A percentile compares a stretch with the other conserved stretches of the same genome.
Evolutionary conservation across 129 eudicot species (phyloP).

Genomic region (Dittrichia graveolens): DNA sequence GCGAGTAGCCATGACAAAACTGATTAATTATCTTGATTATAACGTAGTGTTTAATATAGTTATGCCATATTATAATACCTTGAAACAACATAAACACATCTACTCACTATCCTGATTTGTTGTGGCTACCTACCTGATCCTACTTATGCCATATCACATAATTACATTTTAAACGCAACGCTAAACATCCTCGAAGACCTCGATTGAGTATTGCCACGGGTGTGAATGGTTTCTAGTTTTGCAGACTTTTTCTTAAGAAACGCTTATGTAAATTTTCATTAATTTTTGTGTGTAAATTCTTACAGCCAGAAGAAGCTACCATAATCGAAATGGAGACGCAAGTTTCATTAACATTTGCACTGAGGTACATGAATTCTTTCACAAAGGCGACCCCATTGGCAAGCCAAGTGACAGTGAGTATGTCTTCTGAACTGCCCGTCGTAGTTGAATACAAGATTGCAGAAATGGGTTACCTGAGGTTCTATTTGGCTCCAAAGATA

Average conservation of each 20-base stretch:
- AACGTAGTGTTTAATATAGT: too few relatives aligned
- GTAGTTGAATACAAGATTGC: conserved; percentile 84
- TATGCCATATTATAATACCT: too few relatives aligned
- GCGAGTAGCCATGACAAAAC: too few relatives aligned
- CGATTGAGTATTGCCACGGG: too few relatives aligned
- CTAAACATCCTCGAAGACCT: too few relatives aligned
- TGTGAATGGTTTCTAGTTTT: neutral
- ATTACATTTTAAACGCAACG: too few relatives aligned
- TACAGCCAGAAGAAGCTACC: conserved; percentile 73
- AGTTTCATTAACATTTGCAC: conserved; percentile 60
- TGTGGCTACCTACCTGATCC: too few relatives aligned
- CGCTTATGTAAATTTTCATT: neutral
- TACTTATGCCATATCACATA: too few relatives aligned
- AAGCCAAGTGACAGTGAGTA: conserved; percentile 62
- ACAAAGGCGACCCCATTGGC: conserved; percentile 68
- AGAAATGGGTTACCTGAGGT: conserved; percentile 75
- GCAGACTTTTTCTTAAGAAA: neutral
- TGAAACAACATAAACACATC: too few relatives aligned
- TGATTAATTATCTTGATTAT: too few relatives aligned
- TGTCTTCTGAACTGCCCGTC: conserved; percentile 63
- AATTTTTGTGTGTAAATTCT: conserved; percentile 12
- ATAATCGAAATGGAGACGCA: conserved; percentile 61
- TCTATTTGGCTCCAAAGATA: conserved; percentile 77
- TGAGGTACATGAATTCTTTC: conserved; percentile 64
- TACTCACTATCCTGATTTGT: too few relatives aligned